Evolutionary conservation across 164 flowering plant genomes (phyloP), one percentile per base, ranked within the genome.

Genomic region (Cinnamomum chago): DNA sequence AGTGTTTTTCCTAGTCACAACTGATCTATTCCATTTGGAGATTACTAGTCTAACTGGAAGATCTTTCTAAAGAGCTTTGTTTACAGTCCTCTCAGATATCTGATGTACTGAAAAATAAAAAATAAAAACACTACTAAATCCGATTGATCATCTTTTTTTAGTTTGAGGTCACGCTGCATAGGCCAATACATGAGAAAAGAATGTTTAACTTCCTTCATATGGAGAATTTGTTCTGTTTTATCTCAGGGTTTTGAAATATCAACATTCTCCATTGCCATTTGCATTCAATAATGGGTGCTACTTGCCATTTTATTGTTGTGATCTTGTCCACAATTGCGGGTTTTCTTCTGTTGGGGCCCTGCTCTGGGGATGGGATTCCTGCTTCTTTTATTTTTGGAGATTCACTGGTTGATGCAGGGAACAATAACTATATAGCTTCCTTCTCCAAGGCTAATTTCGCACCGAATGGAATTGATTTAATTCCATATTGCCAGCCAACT

Each of bases 381-480:
- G 88, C 93, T 9, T 81, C 73, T 66, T 93, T 88, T 79, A 81
- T 91, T 1, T 90, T 93, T 58, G 98, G 98, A 11, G 97, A 93
- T 79, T 93, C 98, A 0, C 72, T 92, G 76, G 91, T 90, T 71
- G 98, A 93, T 72, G 86, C 62, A 1, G 97, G 98, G 65, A 93
- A 93, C 83, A 93, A 93, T 76, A 88, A 93, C 83, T 93, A 89
- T 82, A 84, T 92, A 65, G 60, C 70, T 5, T 76, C 95, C 23
- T 80, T 93, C 25, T 86, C 97, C 5, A 87, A 82, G 76, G 95
- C 98, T 7, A 81, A 93, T 76, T 84, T 71, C 35, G 23, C 35
- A 2, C 95, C 97, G 1, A 86, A 90, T 75, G 97, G 97, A 65
- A 89, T 92, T 58, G 97, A 92, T 81, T 86, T 90, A 22, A 86